Conservation (phyloP, 768 basidiomycete species). For the Collybiopsis confluens region DNA sequence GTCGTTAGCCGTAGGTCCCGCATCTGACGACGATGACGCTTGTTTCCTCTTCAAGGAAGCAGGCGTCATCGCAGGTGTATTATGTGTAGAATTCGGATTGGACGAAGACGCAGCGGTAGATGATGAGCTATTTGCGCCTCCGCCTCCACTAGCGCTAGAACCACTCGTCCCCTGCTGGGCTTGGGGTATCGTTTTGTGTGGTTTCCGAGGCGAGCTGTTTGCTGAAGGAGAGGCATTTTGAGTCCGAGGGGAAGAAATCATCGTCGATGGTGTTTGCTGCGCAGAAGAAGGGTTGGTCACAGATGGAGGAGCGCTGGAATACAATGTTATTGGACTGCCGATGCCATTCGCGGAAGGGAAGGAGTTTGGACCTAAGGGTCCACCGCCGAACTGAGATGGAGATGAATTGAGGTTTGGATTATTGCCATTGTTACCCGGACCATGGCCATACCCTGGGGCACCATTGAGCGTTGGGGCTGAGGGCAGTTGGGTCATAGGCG, state of each 20-base stretch:
- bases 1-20: not conserved
- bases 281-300: slow-evolving; percentile 35
- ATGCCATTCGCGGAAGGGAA: slow-evolving; percentile 17
- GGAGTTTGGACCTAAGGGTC: not conserved
- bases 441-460: slow-evolving; percentile 21
- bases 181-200: slow-evolving; percentile 51
- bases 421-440: slow-evolving; percentile 32
- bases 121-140: not conserved
- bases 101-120: slow-evolving; percentile 14
- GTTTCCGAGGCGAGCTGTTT: slow-evolving; percentile 57
- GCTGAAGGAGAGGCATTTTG: slow-evolving; percentile 49
- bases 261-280: not conserved
- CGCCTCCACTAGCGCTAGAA: slow-evolving; percentile 13
- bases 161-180: slow-evolving; percentile 13
- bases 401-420: slow-evolving; percentile 17
- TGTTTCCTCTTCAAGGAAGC: slow-evolving; percentile 54
- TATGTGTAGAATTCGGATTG: slow-evolving; percentile 34
- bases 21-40: not conserved
- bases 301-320: slow-evolving; percentile 45
- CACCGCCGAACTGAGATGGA: not conserved
- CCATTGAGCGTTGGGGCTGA: slow-evolving; percentile 22
- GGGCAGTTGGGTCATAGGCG: slow-evolving; percentile 13
- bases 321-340: slow-evolving; percentile 38
- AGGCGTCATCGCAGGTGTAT: slow-evolving; percentile 45
- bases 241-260: slow-evolving; percentile 18